Evolutionary conservation across 2,329 filamentous ascomycete species (phyloP), one percentile per base, ranked within the genome.

Genomic region (Venturia pyrina): DNA sequence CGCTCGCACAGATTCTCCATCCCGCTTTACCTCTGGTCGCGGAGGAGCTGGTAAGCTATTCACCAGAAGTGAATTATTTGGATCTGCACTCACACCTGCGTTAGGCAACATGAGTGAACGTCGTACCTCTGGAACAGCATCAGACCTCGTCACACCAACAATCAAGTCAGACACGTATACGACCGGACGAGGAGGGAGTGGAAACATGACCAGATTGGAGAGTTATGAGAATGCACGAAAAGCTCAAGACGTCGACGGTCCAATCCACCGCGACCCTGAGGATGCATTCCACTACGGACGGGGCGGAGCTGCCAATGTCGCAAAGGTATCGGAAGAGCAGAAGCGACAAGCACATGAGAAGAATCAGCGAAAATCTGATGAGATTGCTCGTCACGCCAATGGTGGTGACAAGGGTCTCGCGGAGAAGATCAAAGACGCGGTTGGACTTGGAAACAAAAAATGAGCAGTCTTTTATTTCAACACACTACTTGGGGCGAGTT

Each of bases 111-210:
- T 83, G 67, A 76, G 75, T 56, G 66, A 69, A 34, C 75, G 77
- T 34, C 73, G 75, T 61, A 71, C 72, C 63, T 69, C 72, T 62
- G 69, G 74, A 61, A 72, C 74, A 62, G 69, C 75, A 66, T 78
- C 84, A 69, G 89, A 93, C 72, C 85, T 96, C 69, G 80, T 88
- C 72, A 96, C 92, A 1, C 93, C 93, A 0, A 89, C 86, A 15
- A 85, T 98, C 74, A 96, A 96, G 79, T 85, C 85, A 60, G 79
- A 89, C n/a, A 82, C 90, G 69, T 92, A 93, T 73, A 96, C 93
- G 24, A 97, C 93, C 3, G 93, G 93, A 66, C 89, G 93, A 63
- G 93, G 93, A 66, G 93, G 93, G 68, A 87, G 85, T 5, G 92
- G 92, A 67, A 96, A 96, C 80, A 96, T 96, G 89, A 87, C 89